A percentile compares a stretch with the other conserved stretches of the same genome.
These are phyloP conservation scores for Rhodotorula mucilaginosa DNA, from an alignment of 1,284 basidiomycete species.

Conservation along the genomic window DNA sequence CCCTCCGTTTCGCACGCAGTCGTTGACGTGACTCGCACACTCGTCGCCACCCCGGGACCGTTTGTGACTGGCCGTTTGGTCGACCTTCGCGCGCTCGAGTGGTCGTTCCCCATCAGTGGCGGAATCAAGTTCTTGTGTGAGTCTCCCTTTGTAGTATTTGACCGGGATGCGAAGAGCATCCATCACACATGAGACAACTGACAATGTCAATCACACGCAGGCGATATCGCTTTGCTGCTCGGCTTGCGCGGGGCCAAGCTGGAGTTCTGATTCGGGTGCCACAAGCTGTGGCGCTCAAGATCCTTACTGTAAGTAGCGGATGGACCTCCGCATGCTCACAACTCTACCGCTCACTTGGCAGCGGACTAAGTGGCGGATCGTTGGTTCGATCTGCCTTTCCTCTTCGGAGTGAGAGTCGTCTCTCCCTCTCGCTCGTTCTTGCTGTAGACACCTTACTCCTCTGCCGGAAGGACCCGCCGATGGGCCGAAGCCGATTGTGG, in stretches of 20 bases:
- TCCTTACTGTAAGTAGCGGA: too few relatives aligned
- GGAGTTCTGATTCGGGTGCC: neutral
- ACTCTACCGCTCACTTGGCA: too few relatives aligned
- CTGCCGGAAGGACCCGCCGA: too few relatives aligned
- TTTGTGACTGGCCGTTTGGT: conserved; percentile 25
- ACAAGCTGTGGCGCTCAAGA: too few relatives aligned
- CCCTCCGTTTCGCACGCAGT: conserved; percentile 1
- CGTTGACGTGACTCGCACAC: conserved; percentile 29
- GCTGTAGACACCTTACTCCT: too few relatives aligned
- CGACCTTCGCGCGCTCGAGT: conserved; percentile 10
- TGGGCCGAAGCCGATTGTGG: too few relatives aligned
- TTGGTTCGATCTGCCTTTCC: too few relatives aligned
- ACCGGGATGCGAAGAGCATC: neutral
- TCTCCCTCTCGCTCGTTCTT: too few relatives aligned
- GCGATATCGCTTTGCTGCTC: conserved; percentile 8
- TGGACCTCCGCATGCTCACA: too few relatives aligned
- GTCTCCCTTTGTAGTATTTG: neutral
- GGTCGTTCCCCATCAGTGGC: conserved; percentile 23
- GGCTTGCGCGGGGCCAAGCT: conserved; percentile 2
- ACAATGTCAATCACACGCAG: neutral
- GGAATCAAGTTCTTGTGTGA: conserved; percentile 13
- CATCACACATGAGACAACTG: neutral
- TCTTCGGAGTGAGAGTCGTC: too few relatives aligned
- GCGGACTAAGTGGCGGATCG: too few relatives aligned
- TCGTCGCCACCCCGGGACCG: conserved; percentile 25